Evolutionary conservation across 108 stramenopile genomes (phyloP).

Genomic region (Asterionellopsis glacialis): DNA sequence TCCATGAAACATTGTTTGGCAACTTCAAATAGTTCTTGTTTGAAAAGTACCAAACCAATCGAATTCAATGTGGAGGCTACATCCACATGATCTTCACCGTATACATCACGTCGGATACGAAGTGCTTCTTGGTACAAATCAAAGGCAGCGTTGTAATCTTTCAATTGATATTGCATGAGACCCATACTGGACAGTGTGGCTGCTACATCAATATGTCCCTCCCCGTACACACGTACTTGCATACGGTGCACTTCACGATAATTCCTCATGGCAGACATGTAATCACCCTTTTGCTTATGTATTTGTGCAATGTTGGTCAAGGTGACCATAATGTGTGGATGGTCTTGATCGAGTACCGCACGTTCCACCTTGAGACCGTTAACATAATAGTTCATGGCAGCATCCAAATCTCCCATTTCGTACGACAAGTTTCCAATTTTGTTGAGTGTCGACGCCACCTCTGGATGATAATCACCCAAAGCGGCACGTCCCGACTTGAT

Average conservation of each 20-base stretch:
- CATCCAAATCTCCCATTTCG: constrained; percentile 42
- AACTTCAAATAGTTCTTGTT: constrained; percentile 27
- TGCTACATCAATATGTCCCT: constrained; percentile 31
- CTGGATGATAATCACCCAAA: constrained; percentile 40
- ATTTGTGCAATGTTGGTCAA: constrained; percentile 40
- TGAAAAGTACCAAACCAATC: constrained; percentile 61
- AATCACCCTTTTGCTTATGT: constrained; percentile 30
- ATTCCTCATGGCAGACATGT: constrained; percentile 24
- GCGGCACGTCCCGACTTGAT: constrained; percentile 27
- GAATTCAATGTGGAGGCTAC: constrained; percentile 57
- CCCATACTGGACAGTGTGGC: constrained; percentile 52
- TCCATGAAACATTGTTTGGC: constrained; percentile 49
- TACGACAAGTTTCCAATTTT: constrained; percentile 70
- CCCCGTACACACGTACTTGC: constrained; percentile 26
- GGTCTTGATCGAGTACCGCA: constrained; percentile 28
- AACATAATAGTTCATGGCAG: constrained; percentile 51
- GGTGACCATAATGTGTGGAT: constrained; percentile 46
- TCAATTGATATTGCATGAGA: constrained; percentile 41
- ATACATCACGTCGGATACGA: constrained; percentile 33
- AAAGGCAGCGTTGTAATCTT: constrained; percentile 30
- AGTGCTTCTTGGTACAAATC: constrained; percentile 61
- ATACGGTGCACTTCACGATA: constrained; percentile 34
- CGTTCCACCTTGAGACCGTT: constrained; percentile 56
- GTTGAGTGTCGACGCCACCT: constrained; percentile 66
- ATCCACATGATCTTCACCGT: constrained; percentile 45